A percentile compares a stretch with the other conserved stretches of the same genome.
Evolutionary conservation across 768 basidiomycete genomes (phyloP).

Genomic region (Auricularia auricula-judae): DNA sequence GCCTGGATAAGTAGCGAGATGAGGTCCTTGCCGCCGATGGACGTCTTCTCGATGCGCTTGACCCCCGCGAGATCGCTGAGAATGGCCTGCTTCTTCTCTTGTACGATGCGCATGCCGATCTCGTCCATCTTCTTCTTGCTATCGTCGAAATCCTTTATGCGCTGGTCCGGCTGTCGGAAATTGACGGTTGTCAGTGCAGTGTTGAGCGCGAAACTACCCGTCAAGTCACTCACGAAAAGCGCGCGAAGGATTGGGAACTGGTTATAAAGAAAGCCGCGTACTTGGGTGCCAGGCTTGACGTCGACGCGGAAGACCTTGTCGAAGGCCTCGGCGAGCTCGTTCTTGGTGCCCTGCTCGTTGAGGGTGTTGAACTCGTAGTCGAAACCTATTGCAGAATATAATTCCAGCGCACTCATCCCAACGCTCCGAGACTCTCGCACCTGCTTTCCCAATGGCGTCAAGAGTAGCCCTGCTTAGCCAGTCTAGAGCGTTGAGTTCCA

Average conservation of each 20-base stretch:
- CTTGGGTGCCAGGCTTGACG: constrained; percentile 11
- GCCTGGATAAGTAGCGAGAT: constrained; percentile 19
- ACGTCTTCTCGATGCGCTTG: not conserved
- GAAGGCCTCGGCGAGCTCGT: constrained; percentile 25
- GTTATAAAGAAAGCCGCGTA: constrained; percentile 15
- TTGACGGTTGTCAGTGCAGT: not conserved
- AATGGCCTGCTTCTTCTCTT: not conserved
- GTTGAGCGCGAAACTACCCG: not conserved
- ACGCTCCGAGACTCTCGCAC: not conserved
- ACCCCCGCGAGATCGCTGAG: not conserved
- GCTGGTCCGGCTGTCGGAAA: constrained; percentile 3
- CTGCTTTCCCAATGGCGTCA: constrained; percentile 16
- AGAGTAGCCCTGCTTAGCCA: constrained; percentile 21
- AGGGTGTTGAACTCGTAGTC: constrained; percentile 27
- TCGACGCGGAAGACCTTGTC: constrained; percentile 17
- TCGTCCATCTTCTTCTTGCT: not conserved
- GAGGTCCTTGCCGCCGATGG: constrained; percentile 15
- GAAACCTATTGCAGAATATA: constrained; percentile 22
- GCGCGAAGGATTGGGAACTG: not conserved
- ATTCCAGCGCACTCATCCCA: not conserved
- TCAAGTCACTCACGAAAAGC: not conserved
- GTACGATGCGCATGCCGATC: not conserved
- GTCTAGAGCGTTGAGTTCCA: constrained; percentile 20
- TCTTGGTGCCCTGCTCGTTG: constrained; percentile 11
- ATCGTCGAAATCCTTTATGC: not conserved